Percentiles rank a stretch among this genome's conserved stretches.
Conservation (phyloP, 257 asterid genomes). For the Misopates orontium region DNA sequence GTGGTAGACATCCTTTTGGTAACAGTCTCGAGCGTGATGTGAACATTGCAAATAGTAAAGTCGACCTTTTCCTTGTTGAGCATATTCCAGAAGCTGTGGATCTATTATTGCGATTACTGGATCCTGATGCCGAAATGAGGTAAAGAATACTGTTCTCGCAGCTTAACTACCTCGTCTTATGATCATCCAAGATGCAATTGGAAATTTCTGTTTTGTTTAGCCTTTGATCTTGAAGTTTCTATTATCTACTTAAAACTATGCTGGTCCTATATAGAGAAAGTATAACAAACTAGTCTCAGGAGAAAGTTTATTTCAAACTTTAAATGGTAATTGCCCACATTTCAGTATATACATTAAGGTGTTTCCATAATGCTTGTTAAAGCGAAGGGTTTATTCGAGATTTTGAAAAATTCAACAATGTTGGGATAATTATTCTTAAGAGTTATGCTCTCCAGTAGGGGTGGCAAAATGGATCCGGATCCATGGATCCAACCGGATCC, state of each 20-base stretch:
- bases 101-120: slow-evolving; percentile 60
- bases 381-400: background rate
- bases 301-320: slow-evolving; percentile 7
- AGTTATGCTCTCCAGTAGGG: no score
- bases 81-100: slow-evolving; percentile 90
- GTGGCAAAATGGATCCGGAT: no score
- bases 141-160: slow-evolving; percentile 27
- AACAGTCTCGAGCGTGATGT: slow-evolving; percentile 79
- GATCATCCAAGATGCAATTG: background rate
- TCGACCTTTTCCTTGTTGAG: slow-evolving; percentile 79
- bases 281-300: background rate
- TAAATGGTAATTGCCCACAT: background rate
- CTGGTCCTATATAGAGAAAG: background rate
- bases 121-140: slow-evolving; percentile 76
- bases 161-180: slow-evolving; percentile 15
- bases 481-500: no score
- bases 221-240: slow-evolving; percentile 1
- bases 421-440: no score
- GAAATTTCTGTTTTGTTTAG: background rate
- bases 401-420: background rate
- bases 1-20: slow-evolving; percentile 95
- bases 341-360: background rate
- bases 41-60: slow-evolving; percentile 64
- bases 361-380: background rate
- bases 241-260: background rate